Conservation (phyloP, 345 rosid species). For the Cardamine chenopodiifolia region DNA sequence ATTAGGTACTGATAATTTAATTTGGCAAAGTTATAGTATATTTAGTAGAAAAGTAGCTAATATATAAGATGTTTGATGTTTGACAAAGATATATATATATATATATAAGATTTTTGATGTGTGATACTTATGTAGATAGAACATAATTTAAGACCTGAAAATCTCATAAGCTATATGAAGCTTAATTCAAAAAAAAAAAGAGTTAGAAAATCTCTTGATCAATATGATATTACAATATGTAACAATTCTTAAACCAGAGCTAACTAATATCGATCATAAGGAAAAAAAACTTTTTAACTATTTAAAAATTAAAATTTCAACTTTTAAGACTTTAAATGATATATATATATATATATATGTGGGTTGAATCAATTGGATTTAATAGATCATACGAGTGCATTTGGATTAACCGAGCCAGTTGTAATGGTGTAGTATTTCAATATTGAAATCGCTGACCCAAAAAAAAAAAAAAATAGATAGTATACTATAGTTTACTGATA, state of each 20-base stretch:
- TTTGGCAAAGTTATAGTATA: too few relatives aligned
- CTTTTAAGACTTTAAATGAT: not conserved
- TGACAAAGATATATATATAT: too few relatives aligned
- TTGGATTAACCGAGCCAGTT: not conserved
- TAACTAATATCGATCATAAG: not conserved
- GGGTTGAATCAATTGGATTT: not conserved
- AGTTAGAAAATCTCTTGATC: not conserved
- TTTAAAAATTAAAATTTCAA: too few relatives aligned
- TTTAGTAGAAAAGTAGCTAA: too few relatives aligned
- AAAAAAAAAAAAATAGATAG: not conserved
- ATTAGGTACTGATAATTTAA: too few relatives aligned
- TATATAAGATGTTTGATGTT: too few relatives aligned
- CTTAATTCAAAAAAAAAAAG: not conserved
- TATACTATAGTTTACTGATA: conserved; percentile 10
- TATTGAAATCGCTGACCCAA: conserved; percentile 14
- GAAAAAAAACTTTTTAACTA: not conserved
- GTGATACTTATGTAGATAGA: not conserved
- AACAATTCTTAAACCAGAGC: not conserved
- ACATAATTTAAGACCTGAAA: not conserved
- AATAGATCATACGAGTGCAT: not conserved
- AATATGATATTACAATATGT: not conserved
- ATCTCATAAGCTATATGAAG: not conserved
- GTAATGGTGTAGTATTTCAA: not conserved
- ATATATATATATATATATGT: too few relatives aligned
- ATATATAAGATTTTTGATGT: too few relatives aligned